Conservation (phyloP, 2,329 filamentous ascomycete genomes). For the Xylariaceae sp. region DNA sequence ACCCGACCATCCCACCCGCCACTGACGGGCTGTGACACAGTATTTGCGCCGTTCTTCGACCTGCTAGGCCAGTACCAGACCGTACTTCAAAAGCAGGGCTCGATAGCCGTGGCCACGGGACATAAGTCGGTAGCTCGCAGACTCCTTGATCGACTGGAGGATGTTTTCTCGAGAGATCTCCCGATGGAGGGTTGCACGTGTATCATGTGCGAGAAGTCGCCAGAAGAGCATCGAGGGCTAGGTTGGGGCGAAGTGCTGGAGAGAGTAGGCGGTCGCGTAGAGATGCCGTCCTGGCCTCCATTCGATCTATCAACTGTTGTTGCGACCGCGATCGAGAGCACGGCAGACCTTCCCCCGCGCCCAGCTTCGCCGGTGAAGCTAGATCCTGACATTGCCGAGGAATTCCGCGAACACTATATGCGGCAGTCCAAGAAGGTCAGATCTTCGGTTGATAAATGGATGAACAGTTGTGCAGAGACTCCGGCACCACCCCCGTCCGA, state of each 20-base stretch:
- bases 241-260: slow-evolving; percentile 96
- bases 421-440: slow-evolving; percentile 90
- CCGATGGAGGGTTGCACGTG: slow-evolving; percentile 81
- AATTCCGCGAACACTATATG: slow-evolving; percentile 88
- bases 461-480: slow-evolving; percentile 70
- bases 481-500: slow-evolving; percentile 75
- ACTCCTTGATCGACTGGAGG: slow-evolving; percentile 82
- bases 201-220: slow-evolving; percentile 66
- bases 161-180: slow-evolving; percentile 89
- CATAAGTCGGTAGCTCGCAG: slow-evolving; percentile 91
- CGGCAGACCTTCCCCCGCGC: slow-evolving; percentile 55
- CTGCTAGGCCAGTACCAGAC: slow-evolving; percentile 80
- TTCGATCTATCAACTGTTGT: slow-evolving; percentile 66
- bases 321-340: slow-evolving; percentile 53
- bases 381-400: slow-evolving; percentile 89
- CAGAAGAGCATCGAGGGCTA: slow-evolving; percentile 63
- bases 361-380: slow-evolving; percentile 65
- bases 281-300: slow-evolving; percentile 83
- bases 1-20: slow-evolving; percentile 58
- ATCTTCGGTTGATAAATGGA: slow-evolving; percentile 85
- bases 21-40: slow-evolving; percentile 59
- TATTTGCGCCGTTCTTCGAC: slow-evolving; percentile 79
- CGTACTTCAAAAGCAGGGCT: slow-evolving; percentile 78
- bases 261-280: slow-evolving; percentile 80
- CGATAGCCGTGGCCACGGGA: slow-evolving; percentile 88